A percentile compares a stretch with the other conserved stretches of the same genome.
phyloP scores from a whole-genome alignment of 164 flowering plant genomes.

The Stephania cephalantha region DNA sequence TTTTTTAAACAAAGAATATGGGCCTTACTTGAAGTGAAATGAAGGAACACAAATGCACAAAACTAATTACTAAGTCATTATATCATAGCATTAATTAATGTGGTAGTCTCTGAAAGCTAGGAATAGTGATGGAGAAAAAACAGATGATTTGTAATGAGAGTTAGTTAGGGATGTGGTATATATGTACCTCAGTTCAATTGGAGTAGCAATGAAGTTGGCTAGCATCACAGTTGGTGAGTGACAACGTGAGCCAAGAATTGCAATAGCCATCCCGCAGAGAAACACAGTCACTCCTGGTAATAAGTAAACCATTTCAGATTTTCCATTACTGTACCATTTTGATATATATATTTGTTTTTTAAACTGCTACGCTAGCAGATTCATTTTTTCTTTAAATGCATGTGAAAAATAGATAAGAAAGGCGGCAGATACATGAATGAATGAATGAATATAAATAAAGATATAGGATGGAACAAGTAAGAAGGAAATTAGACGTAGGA shows the following conservation, averaged over 20 bases:
- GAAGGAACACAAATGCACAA: not conserved
- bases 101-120: not conserved
- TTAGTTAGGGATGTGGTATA: not conserved
- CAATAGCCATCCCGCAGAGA: slow-evolving; percentile 87
- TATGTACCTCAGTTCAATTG: slow-evolving; percentile 75
- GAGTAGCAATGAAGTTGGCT: slow-evolving; percentile 85
- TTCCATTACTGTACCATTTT: not conserved
- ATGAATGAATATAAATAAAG: no score
- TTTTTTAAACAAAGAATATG: not conserved
- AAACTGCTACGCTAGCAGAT: not conserved
- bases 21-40: not conserved
- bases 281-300: slow-evolving; percentile 74
- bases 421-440: no score
- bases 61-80: not conserved
- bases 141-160: not conserved
- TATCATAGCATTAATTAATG: not conserved
- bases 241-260: slow-evolving; percentile 62
- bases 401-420: no score
- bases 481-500: no score
- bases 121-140: not conserved
- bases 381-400: not conserved
- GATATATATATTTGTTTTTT: not conserved
- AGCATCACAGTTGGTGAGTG: slow-evolving; percentile 89
- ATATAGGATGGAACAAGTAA: no score
- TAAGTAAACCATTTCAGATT: slow-evolving; percentile 4